A percentile compares a stretch with the other conserved stretches of the same genome.
phyloP scores from a whole-genome alignment of 306 rosid genomes.

The Mimosa pudica region DNA sequence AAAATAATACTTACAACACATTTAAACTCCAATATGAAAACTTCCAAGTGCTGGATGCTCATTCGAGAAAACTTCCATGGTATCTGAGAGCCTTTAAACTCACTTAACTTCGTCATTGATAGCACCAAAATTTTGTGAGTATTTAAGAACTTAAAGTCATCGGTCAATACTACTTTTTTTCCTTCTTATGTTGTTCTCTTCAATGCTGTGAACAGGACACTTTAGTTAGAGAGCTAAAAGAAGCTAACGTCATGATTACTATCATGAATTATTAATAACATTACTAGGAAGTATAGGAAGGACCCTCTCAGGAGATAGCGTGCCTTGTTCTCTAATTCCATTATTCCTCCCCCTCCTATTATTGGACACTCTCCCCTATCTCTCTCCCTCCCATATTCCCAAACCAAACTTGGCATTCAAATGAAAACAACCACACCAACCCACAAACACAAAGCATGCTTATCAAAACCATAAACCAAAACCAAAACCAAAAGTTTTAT shows the following conservation, averaged over 20 bases:
- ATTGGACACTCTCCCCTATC: conserved; percentile 50
- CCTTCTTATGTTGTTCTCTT: no score
- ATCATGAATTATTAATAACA: background rate
- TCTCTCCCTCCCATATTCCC: conserved; percentile 38
- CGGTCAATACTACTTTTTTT: no score
- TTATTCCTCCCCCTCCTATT: conserved; percentile 51
- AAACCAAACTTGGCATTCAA: conserved; percentile 5
- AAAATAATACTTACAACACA: no score
- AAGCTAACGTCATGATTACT: conserved; percentile 37
- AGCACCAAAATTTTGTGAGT: no score
- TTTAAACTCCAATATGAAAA: no score
- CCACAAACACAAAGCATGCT: conserved; percentile 72
- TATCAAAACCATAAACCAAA: background rate
- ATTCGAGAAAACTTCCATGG: no score
- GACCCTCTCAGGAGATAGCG: conserved; percentile 50
- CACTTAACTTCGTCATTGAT: no score
- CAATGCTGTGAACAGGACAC: conserved; percentile 35
- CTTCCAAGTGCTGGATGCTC: no score
- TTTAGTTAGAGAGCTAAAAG: conserved; percentile 69
- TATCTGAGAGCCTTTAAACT: no score
- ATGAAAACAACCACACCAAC: conserved; percentile 31
- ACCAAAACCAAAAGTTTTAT: conserved; percentile 40
- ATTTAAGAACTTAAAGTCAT: no score
- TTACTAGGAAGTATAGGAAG: background rate
- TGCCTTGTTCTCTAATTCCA: conserved; percentile 58